Evolutionary conservation across 805 yeast species (phyloP).

Genomic region (Naumovozyma castellii): DNA sequence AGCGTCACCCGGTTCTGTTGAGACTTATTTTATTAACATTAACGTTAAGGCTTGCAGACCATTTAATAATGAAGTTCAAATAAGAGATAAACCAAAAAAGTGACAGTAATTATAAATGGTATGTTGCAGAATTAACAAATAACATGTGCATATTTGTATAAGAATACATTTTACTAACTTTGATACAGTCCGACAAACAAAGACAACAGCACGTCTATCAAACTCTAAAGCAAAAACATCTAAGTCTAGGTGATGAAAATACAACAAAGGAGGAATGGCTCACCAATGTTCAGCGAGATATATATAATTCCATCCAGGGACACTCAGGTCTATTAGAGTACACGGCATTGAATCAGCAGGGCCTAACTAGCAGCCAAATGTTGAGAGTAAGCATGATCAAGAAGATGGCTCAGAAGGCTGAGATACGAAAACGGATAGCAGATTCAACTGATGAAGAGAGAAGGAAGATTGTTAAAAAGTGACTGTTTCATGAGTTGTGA

Average conservation of each 20-base stretch:
- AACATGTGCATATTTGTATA: too few species aligned
- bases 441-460: background rate
- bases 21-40: too few species aligned
- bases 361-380: constrained; percentile 10
- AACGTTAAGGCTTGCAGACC: too few species aligned
- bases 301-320: constrained; percentile 21
- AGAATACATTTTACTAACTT: background rate
- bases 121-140: too few species aligned
- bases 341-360: constrained; percentile 18
- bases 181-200: constrained; percentile 49
- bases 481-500: background rate
- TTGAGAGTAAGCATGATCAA: constrained; percentile 20
- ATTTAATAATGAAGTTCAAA: too few species aligned
- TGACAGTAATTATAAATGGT: too few species aligned
- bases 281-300: constrained; percentile 35
- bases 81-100: too few species aligned
- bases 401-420: constrained; percentile 12
- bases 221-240: constrained; percentile 48
- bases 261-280: constrained; percentile 66
- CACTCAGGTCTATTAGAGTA: constrained; percentile 27
- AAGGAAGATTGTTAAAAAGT: background rate
- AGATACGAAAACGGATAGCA: background rate
- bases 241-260: constrained; percentile 69
- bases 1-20: too few species aligned
- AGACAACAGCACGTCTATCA: constrained; percentile 51